These are phyloP conservation scores for Madurella fahalii DNA, from an alignment of 2,329 filamentous ascomycete species.

Conservation along the genomic window DNA sequence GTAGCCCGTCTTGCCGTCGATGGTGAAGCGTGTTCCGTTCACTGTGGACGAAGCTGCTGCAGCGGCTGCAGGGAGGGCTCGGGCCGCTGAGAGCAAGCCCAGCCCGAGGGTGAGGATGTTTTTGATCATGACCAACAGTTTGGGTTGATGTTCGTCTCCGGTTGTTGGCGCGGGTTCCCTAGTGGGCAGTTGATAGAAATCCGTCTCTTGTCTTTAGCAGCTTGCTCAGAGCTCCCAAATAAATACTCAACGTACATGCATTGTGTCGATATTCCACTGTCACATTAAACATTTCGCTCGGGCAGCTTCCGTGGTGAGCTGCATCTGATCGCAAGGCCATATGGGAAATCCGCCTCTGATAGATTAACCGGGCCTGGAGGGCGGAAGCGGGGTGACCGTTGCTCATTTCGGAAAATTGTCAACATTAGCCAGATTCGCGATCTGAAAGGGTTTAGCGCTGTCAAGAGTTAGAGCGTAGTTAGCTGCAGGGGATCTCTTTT, in stretches of 20 bases:
- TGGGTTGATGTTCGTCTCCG: neutral
- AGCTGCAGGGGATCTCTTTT: too few relatives aligned
- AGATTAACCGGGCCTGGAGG: conserved; percentile 19
- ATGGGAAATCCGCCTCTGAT: conserved; percentile 5
- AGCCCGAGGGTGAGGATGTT: conserved; percentile 12
- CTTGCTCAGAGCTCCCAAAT: neutral
- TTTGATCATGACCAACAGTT: conserved; percentile 17
- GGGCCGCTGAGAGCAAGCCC: conserved; percentile 19
- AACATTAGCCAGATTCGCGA: conserved; percentile 17
- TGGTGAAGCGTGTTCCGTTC: conserved; percentile 32
- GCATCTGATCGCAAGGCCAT: neutral
- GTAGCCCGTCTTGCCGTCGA: conserved; percentile 44
- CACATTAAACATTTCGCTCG: neutral
- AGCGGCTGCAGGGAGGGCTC: conserved; percentile 10
- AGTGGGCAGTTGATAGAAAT: too few relatives aligned
- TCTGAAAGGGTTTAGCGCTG: too few relatives aligned
- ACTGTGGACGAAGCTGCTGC: conserved; percentile 15
- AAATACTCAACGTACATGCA: neutral
- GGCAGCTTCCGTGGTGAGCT: conserved; percentile 4
- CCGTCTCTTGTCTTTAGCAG: too few relatives aligned
- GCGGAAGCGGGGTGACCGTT: conserved; percentile 23
- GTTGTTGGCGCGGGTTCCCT: neutral
- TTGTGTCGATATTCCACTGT: neutral
- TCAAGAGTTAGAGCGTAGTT: too few relatives aligned
- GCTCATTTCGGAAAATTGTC: conserved; percentile 16